Evolutionary conservation across 306 rosid genomes (phyloP), one percentile per base, ranked within the genome.

Genomic region (Gleditsia sinensis): DNA sequence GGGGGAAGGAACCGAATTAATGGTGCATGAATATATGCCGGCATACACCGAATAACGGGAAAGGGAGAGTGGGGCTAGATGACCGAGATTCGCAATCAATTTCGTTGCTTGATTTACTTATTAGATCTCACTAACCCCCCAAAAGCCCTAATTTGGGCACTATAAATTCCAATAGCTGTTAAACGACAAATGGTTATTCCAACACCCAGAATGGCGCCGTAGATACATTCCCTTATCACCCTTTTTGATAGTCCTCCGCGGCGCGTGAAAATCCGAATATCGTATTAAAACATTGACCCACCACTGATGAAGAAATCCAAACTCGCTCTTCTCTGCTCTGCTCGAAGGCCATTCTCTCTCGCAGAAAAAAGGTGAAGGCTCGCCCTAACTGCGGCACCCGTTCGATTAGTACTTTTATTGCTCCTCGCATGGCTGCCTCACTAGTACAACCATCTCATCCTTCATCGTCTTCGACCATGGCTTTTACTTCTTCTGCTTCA

Each of bases 351-450:
- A 34, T 45, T 74, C 50, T 42, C 73, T 53, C 20, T 57, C 40
- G 30, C 51, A 33, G 11, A 13, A 13, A 34, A n/a, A 40, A n/a
- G 17, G 9, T 43, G 21, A 51, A 13, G 32, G 20, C 8, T 11
- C 19, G 72, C 86, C 84, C 84, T 75, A 81, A 77, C 81, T 48
- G 58, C 61, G 67, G 39, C 58, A 28, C 43, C 8, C 4, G 2
- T 11, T 4, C 6, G 4, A 9, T 4, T 21, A 7, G 11, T 16
- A 12, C 14, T 7, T 8, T 45, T 20, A 3, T 33, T 14, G 17
- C 20, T 39, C 25, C 12, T 0, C 67, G 20, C 42, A 91, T 91
- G 97, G 95, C 94, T 17, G 79, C 98, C 11, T 94, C 91, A 1
- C 82, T 89, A 74, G 21, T 86, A 61, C 78, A 86, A 64, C 84